Conservation (phyloP, 1,284 basidiomycete species). For the Marasmius sp. region DNA sequence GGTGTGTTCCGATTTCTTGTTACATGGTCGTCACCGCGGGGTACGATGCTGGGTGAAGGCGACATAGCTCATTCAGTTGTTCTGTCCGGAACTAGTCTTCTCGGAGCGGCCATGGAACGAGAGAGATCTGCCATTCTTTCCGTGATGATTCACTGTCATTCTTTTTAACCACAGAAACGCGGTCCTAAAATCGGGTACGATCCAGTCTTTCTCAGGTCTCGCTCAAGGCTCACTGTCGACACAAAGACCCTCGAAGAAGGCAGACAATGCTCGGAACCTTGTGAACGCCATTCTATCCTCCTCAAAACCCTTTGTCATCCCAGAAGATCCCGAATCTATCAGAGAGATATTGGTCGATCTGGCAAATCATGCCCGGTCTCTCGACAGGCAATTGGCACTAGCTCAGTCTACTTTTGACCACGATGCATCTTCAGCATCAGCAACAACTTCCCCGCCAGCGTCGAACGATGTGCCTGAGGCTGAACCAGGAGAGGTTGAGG, state of each 20-base stretch:
- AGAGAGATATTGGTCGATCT: constrained; percentile 11
- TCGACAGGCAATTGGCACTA: constrained; percentile 7
- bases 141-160: background rate
- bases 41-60: background rate
- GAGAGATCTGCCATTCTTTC: background rate
- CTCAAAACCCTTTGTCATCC: constrained; percentile 4
- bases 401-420: background rate
- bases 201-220: background rate
- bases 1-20: background rate
- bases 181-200: constrained; percentile 1
- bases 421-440: background rate
- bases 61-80: background rate
- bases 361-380: constrained; percentile 4
- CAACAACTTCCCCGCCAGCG: background rate
- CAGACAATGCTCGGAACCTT: constrained; percentile 1
- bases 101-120: background rate
- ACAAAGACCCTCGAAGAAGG: background rate
- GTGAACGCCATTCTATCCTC: constrained; percentile 12
- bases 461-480: background rate
- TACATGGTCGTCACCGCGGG: background rate
- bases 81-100: background rate
- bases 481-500: background rate
- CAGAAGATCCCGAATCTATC: constrained; percentile 6
- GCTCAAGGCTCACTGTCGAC: background rate
- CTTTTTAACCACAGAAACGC: background rate